Conservation (phyloP, 768 basidiomycete species). For the Trametopsis cervina region DNA sequence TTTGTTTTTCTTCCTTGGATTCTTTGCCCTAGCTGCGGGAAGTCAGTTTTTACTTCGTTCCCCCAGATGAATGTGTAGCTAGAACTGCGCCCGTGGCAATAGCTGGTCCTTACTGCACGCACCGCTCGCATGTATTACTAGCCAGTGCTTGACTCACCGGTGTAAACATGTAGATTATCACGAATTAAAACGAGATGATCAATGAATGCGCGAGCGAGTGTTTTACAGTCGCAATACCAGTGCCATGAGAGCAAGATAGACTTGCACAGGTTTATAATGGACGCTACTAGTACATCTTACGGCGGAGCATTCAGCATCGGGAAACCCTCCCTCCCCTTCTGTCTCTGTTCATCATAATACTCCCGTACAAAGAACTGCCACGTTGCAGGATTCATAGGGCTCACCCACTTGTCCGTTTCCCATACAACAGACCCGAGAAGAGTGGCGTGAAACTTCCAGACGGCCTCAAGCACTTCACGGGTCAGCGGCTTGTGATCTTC, state of each 20-base stretch:
- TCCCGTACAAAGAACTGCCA: constrained; percentile 14
- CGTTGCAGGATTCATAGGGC: constrained; percentile 11
- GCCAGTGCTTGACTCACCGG: too few relatives aligned
- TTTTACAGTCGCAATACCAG: too few relatives aligned
- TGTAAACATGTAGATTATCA: too few relatives aligned
- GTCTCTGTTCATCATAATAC: constrained; percentile 15
- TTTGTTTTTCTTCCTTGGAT: not conserved
- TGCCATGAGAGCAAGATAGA: too few relatives aligned
- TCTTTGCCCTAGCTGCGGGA: not conserved
- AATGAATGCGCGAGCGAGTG: too few relatives aligned
- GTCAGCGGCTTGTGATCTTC: constrained; percentile 17
- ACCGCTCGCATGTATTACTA: too few relatives aligned
- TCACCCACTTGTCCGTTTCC: constrained; percentile 7
- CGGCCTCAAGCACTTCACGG: constrained; percentile 16
- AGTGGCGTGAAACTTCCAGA: constrained; percentile 15
- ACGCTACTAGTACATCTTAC: too few relatives aligned
- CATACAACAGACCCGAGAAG: too few relatives aligned
- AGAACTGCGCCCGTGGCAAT: constrained; percentile 4
- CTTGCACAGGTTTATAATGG: too few relatives aligned
- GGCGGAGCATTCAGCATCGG: constrained; percentile 3
- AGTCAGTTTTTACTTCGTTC: constrained; percentile 8
- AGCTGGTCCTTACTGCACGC: too few relatives aligned
- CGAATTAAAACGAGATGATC: too few relatives aligned
- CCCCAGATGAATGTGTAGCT: constrained; percentile 11
- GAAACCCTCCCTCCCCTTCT: constrained; percentile 9